Conservation (phyloP, 1,284 basidiomycete species). For the Schizopora paradoxa region DNA sequence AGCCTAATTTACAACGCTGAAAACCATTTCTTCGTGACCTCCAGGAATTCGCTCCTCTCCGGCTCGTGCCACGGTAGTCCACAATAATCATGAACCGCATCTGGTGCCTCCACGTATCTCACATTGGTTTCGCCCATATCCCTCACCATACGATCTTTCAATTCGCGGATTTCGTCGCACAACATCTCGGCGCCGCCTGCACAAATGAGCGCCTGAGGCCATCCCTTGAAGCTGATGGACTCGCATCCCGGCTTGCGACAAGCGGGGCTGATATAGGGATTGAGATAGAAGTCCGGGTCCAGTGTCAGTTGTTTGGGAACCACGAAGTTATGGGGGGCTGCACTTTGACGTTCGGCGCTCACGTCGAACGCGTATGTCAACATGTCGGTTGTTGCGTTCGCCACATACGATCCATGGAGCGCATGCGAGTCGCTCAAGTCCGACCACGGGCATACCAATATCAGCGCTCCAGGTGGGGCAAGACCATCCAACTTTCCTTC, state of each 20-base stretch:
- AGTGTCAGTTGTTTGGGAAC: constrained; percentile 35
- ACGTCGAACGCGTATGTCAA: constrained; percentile 3
- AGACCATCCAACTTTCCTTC: constrained; percentile 32
- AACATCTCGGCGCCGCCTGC: constrained; percentile 30
- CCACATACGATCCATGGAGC: constrained; percentile 28
- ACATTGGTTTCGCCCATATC: constrained; percentile 46
- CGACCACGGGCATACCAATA: constrained; percentile 54
- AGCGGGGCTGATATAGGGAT: no score
- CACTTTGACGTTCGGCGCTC: no score
- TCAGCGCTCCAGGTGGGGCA: constrained; percentile 42
- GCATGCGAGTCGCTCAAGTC: constrained; percentile 42
- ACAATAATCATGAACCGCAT: constrained; percentile 29
- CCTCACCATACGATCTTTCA: constrained; percentile 29
- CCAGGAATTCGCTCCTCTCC: background rate
- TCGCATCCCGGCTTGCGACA: no score
- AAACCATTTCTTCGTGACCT: background rate
- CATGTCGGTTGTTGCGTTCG: constrained; percentile 21
- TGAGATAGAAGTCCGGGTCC: constrained; percentile 19
- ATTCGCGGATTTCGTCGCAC: constrained; percentile 28
- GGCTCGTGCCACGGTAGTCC: background rate
- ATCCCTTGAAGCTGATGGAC: no score
- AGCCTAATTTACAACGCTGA: background rate
- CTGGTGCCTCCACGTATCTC: constrained; percentile 43
- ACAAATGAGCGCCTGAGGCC: constrained; percentile 32
- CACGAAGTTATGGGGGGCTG: constrained; percentile 37